Percentiles rank a stretch among this genome's conserved stretches.
Conservation (phyloP, 768 basidiomycete species). For the Dentipellis fragilis region DNA sequence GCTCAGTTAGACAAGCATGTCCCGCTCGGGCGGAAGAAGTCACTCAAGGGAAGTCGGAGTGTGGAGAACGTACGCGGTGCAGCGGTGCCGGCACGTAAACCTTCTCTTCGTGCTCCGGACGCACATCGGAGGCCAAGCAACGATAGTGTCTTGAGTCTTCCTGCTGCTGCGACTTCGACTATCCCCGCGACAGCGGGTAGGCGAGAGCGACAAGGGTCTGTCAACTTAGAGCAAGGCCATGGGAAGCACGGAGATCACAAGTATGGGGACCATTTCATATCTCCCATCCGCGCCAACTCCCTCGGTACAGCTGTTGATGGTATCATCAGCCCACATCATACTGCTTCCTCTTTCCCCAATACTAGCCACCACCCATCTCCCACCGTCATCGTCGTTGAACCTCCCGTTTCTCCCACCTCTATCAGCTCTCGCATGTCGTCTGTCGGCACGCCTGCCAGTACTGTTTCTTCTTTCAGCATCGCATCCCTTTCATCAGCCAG, state of each 20-base stretch:
- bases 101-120: conserved; percentile 6
- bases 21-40: conserved; percentile 28
- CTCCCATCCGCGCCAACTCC: conserved; percentile 6
- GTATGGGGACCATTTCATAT: not conserved
- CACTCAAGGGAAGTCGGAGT: conserved; percentile 56
- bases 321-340: conserved; percentile 10
- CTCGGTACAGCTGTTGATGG: conserved; percentile 21
- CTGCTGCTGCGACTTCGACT: conserved; percentile 13
- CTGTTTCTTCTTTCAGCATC: conserved; percentile 17
- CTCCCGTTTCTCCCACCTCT: conserved; percentile 8
- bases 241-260: conserved; percentile 1
- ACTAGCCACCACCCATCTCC: too few relatives aligned
- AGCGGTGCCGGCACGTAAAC: not conserved
- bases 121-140: conserved; percentile 17
- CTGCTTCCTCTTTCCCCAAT: conserved; percentile 3
- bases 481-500: conserved; percentile 20
- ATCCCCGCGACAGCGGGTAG: conserved; percentile 6
- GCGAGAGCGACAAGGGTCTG: conserved; percentile 8
- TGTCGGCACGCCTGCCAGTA: not conserved
- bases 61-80: conserved; percentile 41
- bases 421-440: not conserved
- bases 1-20: not conserved
- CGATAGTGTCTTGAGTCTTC: conserved; percentile 22
- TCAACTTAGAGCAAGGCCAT: conserved; percentile 11
- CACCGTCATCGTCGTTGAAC: conserved; percentile 8